Evolutionary conservation across 257 asterid species (phyloP).

Genomic region (Haberlea rhodopensis): DNA sequence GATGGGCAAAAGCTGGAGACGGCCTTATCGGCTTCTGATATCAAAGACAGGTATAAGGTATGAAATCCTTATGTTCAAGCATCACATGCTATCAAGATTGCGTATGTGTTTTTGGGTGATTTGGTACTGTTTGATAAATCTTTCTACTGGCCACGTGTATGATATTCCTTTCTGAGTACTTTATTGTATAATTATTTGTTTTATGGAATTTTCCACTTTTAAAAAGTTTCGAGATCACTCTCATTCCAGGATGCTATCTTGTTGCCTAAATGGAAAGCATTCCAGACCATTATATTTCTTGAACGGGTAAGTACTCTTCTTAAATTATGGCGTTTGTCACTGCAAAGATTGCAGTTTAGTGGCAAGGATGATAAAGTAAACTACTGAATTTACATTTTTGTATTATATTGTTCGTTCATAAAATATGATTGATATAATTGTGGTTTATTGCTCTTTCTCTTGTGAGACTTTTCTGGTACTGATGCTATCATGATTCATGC

Average conservation of each 20-base stretch:
- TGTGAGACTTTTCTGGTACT: too few species aligned
- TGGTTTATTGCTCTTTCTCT: not conserved
- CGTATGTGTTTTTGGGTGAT: conserved; percentile 13
- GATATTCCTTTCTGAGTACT: not conserved
- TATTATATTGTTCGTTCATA: too few species aligned
- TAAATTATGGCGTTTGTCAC: not conserved
- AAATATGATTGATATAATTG: too few species aligned
- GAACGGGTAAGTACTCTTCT: conserved; percentile 49
- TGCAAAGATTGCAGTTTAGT: not conserved
- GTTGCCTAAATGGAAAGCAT: conserved; percentile 86
- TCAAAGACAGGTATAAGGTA: conserved; percentile 74
- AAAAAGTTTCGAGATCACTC: conserved; percentile 8
- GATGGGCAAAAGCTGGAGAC: conserved; percentile 50
- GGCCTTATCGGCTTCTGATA: conserved; percentile 51
- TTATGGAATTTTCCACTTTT: not conserved
- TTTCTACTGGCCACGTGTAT: not conserved
- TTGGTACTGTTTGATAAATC: not conserved
- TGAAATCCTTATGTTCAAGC: conserved; percentile 18
- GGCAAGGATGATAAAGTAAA: not conserved
- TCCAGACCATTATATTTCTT: conserved; percentile 84
- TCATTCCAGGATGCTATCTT: conserved; percentile 64
- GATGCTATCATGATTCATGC: not conserved
- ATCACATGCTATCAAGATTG: conserved; percentile 17
- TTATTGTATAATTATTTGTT: not conserved
- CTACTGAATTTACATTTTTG: not conserved